Evolutionary conservation across 2,329 filamentous ascomycete species (phyloP).

Genomic region (Neopestalotiopsis rosae): DNA sequence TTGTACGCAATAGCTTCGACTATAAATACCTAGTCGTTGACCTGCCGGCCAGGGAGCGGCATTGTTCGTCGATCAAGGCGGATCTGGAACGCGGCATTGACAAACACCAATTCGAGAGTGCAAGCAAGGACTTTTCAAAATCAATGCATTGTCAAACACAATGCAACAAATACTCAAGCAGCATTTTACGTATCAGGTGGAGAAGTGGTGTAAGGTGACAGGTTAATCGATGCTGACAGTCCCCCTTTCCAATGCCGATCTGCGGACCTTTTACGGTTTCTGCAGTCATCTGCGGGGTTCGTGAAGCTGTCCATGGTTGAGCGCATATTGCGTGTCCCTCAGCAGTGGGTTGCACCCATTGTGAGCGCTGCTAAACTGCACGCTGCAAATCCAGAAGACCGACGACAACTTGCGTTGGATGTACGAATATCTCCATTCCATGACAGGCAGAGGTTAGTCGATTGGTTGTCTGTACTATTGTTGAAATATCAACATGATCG

Average conservation of each 20-base stretch:
- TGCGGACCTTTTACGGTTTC: neutral
- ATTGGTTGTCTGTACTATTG: neutral
- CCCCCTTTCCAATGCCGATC: neutral
- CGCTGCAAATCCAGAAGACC: neutral
- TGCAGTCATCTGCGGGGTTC: neutral
- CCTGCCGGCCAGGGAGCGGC: neutral
- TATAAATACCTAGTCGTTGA: neutral
- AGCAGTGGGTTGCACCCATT: neutral
- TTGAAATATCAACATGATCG: neutral
- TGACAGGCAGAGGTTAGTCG: too few species aligned
- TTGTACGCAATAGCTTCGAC: neutral
- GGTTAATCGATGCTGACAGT: neutral
- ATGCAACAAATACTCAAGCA: neutral
- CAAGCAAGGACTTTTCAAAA: neutral
- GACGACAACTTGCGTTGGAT: neutral
- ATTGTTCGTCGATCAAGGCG: slow-evolving; percentile 1
- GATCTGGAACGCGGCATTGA: neutral
- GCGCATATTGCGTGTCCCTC: neutral
- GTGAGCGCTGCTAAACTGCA: neutral
- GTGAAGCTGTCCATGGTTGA: neutral
- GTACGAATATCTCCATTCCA: too few species aligned
- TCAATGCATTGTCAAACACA: neutral
- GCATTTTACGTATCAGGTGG: neutral
- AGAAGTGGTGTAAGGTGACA: neutral
- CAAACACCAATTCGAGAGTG: neutral